Conservation (phyloP, 2,329 filamentous ascomycete species). For the Periconia macrospinosa region DNA sequence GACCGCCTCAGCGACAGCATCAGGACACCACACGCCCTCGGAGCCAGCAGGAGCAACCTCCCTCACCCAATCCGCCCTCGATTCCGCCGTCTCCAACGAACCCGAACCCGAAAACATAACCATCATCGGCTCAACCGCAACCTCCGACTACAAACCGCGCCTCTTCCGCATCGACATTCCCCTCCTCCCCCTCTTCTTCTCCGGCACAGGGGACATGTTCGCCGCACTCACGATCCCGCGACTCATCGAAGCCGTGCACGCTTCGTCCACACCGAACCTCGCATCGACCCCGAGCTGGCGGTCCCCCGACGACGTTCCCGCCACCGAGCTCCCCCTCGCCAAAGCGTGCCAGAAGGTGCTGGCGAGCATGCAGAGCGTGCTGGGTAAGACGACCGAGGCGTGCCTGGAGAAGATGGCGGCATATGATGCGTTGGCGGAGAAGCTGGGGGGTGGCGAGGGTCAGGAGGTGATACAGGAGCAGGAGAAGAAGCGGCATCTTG, state of each 20-base stretch:
- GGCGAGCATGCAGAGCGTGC: conserved; percentile 86
- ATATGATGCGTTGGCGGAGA: conserved; percentile 50
- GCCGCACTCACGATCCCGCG: conserved; percentile 86
- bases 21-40: conserved; percentile 24
- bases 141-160: conserved; percentile 66
- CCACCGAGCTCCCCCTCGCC: conserved; percentile 77
- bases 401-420: conserved; percentile 66
- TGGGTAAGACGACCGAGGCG: conserved; percentile 67
- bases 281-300: conserved; percentile 68
- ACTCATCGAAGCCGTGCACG: conserved; percentile 76
- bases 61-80: background rate
- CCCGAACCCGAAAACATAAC: conserved; percentile 54
- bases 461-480: conserved; percentile 49
- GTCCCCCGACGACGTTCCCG: conserved; percentile 69
- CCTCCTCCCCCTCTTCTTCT: conserved; percentile 89
- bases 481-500: conserved; percentile 64
- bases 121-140: conserved; percentile 77
- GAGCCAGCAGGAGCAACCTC: conserved; percentile 3
- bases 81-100: conserved; percentile 11
- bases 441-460: conserved; percentile 48
- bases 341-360: conserved; percentile 83
- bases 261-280: conserved; percentile 49
- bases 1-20: conserved; percentile 22
- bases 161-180: conserved; percentile 88
- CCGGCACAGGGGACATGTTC: conserved; percentile 98